phyloP scores from a whole-genome alignment of 176 grass and related monocot genomes.

The Hordeum marinum region DNA sequence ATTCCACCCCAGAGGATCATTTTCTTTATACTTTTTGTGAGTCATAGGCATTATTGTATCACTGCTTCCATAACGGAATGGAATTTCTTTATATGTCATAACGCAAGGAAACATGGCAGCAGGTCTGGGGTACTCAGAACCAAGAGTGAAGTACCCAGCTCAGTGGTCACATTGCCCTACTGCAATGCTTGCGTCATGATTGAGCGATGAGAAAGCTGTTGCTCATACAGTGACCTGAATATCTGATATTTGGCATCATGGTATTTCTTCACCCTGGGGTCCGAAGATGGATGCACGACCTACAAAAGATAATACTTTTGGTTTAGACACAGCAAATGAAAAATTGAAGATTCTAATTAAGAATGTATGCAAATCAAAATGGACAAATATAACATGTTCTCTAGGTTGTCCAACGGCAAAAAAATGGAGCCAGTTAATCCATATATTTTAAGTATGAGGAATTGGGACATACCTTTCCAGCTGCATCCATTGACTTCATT shows the following conservation, averaged over 20 bases:
- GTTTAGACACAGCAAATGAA: not conserved
- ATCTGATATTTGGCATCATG: slow-evolving; percentile 85
- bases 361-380: not conserved
- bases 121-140: not conserved
- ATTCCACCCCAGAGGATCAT: not conserved
- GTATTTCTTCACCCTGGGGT: slow-evolving; percentile 81
- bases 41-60: not conserved
- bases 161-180: slow-evolving; percentile 24
- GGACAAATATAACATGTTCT: not conserved
- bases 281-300: slow-evolving; percentile 69
- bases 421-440: not conserved
- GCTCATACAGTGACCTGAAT: slow-evolving; percentile 84
- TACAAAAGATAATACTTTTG: slow-evolving; percentile 21
- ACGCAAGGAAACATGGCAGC: not conserved
- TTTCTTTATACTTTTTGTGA: not conserved
- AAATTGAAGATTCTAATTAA: not conserved
- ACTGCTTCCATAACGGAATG: not conserved
- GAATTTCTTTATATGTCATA: not conserved
- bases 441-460: not conserved
- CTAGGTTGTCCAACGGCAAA: not conserved
- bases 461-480: slow-evolving; percentile 51
- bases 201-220: slow-evolving; percentile 59
- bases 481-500: slow-evolving; percentile 87
- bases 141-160: not conserved
- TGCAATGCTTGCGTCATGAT: slow-evolving; percentile 64